phyloP scores from a whole-genome alignment of 306 rosid genomes.

The Cucumis sativus region Cucumber_9930_V3 NC_026658.2:14512001-14512500 shows the following conservation, averaged over 20 bases:
- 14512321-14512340: neutral
- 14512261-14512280: neutral
- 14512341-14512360: neutral
- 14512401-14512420: no score
- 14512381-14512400: neutral
- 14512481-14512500: no score
- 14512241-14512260: neutral
- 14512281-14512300: neutral
- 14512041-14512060: neutral
- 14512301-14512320: no score
- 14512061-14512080: neutral
- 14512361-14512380: neutral
- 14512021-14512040: neutral
- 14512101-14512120: neutral
- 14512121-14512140: neutral
- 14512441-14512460: no score
- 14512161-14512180: neutral
- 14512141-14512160: conserved; percentile 1
- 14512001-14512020: conserved; percentile 24
- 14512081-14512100: neutral
- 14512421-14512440: no score
- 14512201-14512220: neutral
- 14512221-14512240: neutral
- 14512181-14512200: neutral
- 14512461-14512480: no score